phyloP scores from a whole-genome alignment of 179 eudicot genomes.

The Beta lomatogona region DNA sequence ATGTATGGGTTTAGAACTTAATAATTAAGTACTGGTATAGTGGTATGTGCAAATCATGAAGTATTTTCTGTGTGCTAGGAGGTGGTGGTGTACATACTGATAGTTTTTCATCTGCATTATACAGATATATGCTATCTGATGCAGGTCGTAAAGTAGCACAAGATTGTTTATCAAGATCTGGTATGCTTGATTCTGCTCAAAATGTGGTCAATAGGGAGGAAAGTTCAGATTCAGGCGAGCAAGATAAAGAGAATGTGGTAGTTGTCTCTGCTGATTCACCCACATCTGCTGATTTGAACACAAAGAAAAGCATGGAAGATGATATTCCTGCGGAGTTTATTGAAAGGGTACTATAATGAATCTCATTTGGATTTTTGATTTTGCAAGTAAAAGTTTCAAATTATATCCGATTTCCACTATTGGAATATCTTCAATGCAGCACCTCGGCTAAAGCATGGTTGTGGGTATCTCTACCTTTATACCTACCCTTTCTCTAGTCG shows the following conservation, averaged over 20 bases:
- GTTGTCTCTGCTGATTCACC: constrained; percentile 31
- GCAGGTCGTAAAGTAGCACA: constrained; percentile 72
- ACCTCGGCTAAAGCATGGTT: background rate
- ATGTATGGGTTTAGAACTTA: background rate
- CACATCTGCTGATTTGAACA: constrained; percentile 31
- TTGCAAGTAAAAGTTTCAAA: background rate
- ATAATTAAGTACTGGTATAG: background rate
- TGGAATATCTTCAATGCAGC: background rate
- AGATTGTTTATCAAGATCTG: constrained; percentile 80
- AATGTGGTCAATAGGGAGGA: constrained; percentile 25
- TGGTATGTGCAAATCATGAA: background rate
- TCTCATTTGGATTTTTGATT: background rate
- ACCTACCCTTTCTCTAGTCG: background rate
- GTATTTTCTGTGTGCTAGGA: background rate
- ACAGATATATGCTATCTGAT: constrained; percentile 83
- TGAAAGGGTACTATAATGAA: constrained; percentile 52
- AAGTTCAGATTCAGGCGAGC: constrained; percentile 28
- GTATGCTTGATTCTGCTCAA: constrained; percentile 50
- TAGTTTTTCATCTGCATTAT: constrained; percentile 17
- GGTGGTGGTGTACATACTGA: constrained; percentile 6
- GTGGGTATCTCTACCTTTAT: background rate
- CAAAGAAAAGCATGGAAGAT: constrained; percentile 37
- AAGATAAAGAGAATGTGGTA: constrained; percentile 36
- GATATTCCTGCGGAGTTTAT: constrained; percentile 57
- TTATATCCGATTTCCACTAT: background rate